Conservation (phyloP, 306 rosid species). For the Gillenia trifoliata region DNA sequence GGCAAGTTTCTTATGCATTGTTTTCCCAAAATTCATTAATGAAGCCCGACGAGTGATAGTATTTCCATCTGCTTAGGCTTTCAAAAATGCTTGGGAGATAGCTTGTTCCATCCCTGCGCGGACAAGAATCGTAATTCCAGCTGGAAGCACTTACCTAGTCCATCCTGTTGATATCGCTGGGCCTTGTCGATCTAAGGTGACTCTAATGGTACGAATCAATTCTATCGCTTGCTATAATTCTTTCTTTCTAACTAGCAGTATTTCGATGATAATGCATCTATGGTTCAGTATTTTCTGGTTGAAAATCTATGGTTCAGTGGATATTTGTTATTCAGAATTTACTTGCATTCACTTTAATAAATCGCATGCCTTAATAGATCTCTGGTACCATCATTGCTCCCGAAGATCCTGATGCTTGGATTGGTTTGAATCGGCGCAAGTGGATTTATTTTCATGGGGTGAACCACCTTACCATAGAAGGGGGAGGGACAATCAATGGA, state of each 20-base stretch:
- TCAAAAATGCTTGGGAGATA: conserved; percentile 51
- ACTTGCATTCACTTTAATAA: conserved; percentile 3
- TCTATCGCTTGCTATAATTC: not conserved
- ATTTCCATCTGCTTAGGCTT: conserved; percentile 43
- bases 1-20: not conserved
- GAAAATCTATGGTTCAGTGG: not conserved
- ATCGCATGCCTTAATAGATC: conserved; percentile 40
- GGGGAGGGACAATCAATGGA: conserved; percentile 79
- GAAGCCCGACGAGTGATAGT: not conserved
- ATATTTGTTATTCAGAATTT: not conserved
- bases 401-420: conserved; percentile 59
- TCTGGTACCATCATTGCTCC: conserved; percentile 75
- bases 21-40: not conserved
- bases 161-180: conserved; percentile 67
- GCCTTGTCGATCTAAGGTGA: conserved; percentile 73
- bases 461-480: conserved; percentile 66
- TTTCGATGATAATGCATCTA: not conserved
- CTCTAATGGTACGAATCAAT: conserved; percentile 45
- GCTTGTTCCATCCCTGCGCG: conserved; percentile 57
- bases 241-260: not conserved
- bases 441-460: conserved; percentile 72
- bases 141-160: conserved; percentile 45
- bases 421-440: conserved; percentile 49
- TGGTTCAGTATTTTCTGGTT: too few species aligned
- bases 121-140: conserved; percentile 41